A percentile compares a stretch with the other conserved stretches of the same genome.
Conservation (phyloP, 225 moss, liverwort and hornwort species). For the Anthoceros angustus region DNA sequence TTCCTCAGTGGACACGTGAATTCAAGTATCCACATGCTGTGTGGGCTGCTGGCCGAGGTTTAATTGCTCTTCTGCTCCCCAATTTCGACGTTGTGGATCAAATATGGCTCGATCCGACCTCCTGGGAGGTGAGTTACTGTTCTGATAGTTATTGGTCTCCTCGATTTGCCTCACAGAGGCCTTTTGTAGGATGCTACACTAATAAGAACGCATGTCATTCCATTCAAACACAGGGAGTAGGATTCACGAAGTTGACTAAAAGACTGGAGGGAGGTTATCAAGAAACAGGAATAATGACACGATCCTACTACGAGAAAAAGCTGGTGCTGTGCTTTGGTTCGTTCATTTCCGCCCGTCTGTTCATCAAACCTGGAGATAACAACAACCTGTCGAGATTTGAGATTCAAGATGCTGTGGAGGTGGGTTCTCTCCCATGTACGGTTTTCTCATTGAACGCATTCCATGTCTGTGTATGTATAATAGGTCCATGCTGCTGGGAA, state of each 20-base stretch:
- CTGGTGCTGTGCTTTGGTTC: constrained; percentile 81
- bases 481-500: background rate
- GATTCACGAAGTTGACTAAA: constrained; percentile 72
- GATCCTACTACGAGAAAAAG: constrained; percentile 75
- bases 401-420: constrained; percentile 53
- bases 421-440: background rate
- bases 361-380: constrained; percentile 72
- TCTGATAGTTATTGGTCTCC: background rate
- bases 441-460: background rate
- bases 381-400: constrained; percentile 62
- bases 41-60: constrained; percentile 87
- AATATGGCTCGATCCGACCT: constrained; percentile 32
- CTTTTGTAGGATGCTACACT: background rate
- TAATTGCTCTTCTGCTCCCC: constrained; percentile 66
- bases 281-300: constrained; percentile 76
- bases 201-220: background rate
- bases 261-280: constrained; percentile 63
- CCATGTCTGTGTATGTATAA: background rate
- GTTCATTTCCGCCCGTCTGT: constrained; percentile 63
- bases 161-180: too few species aligned
- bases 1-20: constrained; percentile 56
- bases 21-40: constrained; percentile 93
- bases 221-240: constrained; percentile 39
- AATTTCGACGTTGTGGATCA: constrained; percentile 27
- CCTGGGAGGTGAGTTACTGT: constrained; percentile 20